Percentiles rank a stretch among this genome's conserved stretches.
phyloP scores from a whole-genome alignment of 2,329 filamentous ascomycete species.

The Colletotrichum sp. region DNA sequence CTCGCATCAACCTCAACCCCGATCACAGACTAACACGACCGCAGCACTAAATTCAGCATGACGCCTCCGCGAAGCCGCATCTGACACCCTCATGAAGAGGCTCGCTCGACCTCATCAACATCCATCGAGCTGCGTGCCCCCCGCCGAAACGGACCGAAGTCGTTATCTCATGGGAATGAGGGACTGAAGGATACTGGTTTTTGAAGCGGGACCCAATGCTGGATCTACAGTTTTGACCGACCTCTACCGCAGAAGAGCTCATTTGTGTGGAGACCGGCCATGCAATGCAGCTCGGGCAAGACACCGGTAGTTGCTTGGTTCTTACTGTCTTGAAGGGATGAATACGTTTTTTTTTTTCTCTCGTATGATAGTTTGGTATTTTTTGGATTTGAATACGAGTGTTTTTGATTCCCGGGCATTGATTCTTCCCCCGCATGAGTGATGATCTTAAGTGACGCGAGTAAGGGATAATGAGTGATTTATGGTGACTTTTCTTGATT shows the following conservation, averaged over 20 bases:
- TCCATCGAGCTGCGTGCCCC: conserved; percentile 15
- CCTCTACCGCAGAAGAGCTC: not conserved
- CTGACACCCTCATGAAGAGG: not conserved
- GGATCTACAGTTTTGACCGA: not conserved
- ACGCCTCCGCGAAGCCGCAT: not conserved
- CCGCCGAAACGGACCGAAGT: conserved; percentile 3
- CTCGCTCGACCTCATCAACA: conserved; percentile 1
- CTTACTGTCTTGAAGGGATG: not conserved
- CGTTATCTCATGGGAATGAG: conserved; percentile 3
- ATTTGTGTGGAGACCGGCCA: not conserved
- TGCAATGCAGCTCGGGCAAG: not conserved
- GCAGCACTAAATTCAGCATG: conserved; percentile 14
- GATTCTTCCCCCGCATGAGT: fast-evolving
- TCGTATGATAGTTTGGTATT: conserved; percentile 8
- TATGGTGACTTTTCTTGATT: not conserved
- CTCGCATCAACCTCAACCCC: no score
- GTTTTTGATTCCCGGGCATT: conserved; percentile 3
- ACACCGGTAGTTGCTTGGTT: not conserved
- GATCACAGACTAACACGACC: not conserved
- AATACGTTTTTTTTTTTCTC: not conserved
- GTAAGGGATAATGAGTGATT: not conserved
- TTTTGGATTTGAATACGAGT: not conserved
- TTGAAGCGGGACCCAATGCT: not conserved
- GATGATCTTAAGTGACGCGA: not conserved
- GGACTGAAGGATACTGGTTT: not conserved